Evolutionary conservation across 2,329 filamentous ascomycete species (phyloP), one percentile per base, ranked within the genome.

Genomic region (Diaporthe ampelina): DNA sequence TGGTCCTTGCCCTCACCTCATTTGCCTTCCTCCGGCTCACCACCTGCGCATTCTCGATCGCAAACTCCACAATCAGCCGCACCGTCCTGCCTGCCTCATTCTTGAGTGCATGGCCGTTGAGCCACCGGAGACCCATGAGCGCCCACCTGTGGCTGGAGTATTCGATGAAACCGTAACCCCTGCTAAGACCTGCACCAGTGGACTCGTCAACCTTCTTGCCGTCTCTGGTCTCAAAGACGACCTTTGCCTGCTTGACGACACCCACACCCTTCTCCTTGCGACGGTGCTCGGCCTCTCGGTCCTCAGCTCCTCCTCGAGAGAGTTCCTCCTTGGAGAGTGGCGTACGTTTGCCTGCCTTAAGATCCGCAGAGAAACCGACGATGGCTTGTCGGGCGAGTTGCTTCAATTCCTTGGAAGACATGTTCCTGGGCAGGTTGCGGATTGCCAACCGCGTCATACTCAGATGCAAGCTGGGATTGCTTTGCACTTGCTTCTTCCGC

Each of bases 91-190:
- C 95, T 70, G 89, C 84, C 32, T 86, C 84, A 76, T 88, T 90
- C 79, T 89, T 86, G 24, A 91, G 78, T 43, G 90, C 85, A 74
- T 90, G 92, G 1, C 96, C 95, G 82, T 99, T 99, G 73, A 99
- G 88, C 92, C 95, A 98, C 61, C 97, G 90, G 76, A 99, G 87
- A 32, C 95, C 97, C 94, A 98, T 98, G 52, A 99, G 88, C 19
- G 97, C 97, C 88, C 93, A 96, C 67, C 97, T 93, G 81, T 99
- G 97, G 40, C 94, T 97, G 77, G 92, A 94, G 84, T 98, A 99
- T 85, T 99, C 97, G 78, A 99, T 94, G 86, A 99, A 99, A 17
- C 97, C 97, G 82, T 99, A 99, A 7, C 97, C 97, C 82, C 96
- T 91, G 82, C 94, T 97, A 81, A 94, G 91, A 61, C 95, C 95